A percentile compares a stretch with the other conserved stretches of the same genome.
Evolutionary conservation across 2,329 filamentous ascomycete species (phyloP).

Genomic region (Botryotinia globosa): DNA sequence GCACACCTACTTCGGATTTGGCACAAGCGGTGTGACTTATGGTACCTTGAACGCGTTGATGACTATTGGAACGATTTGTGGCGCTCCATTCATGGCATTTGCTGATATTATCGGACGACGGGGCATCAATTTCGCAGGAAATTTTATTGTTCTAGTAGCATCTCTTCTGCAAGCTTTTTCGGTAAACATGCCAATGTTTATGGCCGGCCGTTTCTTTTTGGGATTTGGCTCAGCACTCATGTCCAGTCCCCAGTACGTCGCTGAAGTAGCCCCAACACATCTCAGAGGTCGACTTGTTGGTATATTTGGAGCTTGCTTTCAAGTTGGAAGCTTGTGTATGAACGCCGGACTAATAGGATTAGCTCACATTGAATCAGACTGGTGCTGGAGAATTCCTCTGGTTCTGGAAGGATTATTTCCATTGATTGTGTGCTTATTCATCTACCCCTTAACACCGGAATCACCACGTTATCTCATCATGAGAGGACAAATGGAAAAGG

Average conservation of each 20-base stretch:
- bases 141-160: slow-evolving; percentile 45
- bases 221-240: slow-evolving; percentile 32
- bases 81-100: slow-evolving; percentile 49
- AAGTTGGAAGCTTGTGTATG: slow-evolving; percentile 44
- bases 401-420: slow-evolving; percentile 42
- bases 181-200: slow-evolving; percentile 29
- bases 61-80: slow-evolving; percentile 47
- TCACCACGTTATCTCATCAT: slow-evolving; percentile 42
- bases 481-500: slow-evolving; percentile 39
- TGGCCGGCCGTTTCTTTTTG: slow-evolving; percentile 32
- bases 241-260: slow-evolving; percentile 44
- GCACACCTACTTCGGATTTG: slow-evolving; percentile 47
- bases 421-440: slow-evolving; percentile 25
- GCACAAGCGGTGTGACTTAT: slow-evolving; percentile 39
- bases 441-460: slow-evolving; percentile 37
- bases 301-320: slow-evolving; percentile 46
- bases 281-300: slow-evolving; percentile 48
- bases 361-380: slow-evolving; percentile 21
- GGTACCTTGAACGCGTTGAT: slow-evolving; percentile 47
- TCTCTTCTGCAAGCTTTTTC: slow-evolving; percentile 37
- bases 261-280: slow-evolving; percentile 48
- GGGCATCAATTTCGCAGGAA: slow-evolving; percentile 48
- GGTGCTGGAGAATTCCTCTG: slow-evolving; percentile 25
- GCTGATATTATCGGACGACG: slow-evolving; percentile 52
- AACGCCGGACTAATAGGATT: slow-evolving; percentile 42